Evolutionary conservation across 1,284 basidiomycete species (phyloP).

Genomic region (Retiboletus fuscus): DNA sequence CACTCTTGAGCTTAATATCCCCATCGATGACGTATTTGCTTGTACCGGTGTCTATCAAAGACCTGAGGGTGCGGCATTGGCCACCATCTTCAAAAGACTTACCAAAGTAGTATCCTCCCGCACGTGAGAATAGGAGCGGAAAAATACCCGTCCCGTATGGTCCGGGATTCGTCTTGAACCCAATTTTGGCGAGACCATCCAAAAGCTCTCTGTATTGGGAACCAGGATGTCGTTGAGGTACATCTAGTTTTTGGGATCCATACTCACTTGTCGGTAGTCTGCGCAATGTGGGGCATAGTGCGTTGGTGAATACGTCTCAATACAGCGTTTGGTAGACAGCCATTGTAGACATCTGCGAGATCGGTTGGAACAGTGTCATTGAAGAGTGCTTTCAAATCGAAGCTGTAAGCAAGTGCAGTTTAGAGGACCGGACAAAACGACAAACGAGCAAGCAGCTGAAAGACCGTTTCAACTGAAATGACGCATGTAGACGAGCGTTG

Average conservation of each 20-base stretch:
- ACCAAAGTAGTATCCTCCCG: conserved; percentile 60
- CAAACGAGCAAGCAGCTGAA: conserved; percentile 36
- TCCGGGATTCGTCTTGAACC: conserved; percentile 59
- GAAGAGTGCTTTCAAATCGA: conserved; percentile 26
- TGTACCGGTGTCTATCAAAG: conserved; percentile 51
- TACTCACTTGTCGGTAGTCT: conserved; percentile 47
- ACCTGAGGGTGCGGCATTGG: background rate
- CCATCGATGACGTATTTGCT: conserved; percentile 56
- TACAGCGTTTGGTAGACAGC: conserved; percentile 35
- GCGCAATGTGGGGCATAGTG: conserved; percentile 27
- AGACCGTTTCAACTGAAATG: conserved; percentile 36
- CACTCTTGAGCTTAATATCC: conserved; percentile 59
- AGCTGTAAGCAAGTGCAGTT: background rate
- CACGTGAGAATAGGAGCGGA: conserved; percentile 49
- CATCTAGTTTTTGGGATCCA: background rate
- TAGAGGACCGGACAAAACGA: background rate
- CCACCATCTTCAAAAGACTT: background rate
- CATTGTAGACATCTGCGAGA: conserved; percentile 38
- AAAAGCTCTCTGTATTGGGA: conserved; percentile 46
- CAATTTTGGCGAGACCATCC: conserved; percentile 56
- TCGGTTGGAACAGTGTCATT: conserved; percentile 46
- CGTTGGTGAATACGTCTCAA: conserved; percentile 39
- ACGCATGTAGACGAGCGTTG: conserved; percentile 49
- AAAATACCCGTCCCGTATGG: conserved; percentile 52
- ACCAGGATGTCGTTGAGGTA: background rate